Base-by-base conservation (phyloP, 176 grass and related monocot genomes). In the Cenchrus fungigraminus region DNA sequence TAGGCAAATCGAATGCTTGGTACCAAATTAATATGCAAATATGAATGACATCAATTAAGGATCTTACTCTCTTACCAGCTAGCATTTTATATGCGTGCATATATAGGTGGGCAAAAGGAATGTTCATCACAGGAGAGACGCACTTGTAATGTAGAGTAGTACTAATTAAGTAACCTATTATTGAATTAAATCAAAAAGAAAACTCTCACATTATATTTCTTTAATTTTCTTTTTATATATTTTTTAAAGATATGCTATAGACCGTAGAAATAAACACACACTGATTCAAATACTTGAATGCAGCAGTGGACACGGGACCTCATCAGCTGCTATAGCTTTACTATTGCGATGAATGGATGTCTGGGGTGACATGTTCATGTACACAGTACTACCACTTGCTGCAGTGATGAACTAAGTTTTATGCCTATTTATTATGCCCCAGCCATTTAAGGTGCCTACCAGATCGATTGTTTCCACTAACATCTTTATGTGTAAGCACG, bases 71-170 rank as follows among this genome's bases (percentile, higher is more conserved):
- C 37, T 58, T 78, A 68, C 8, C 71, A 82, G 42, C 16, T 32
- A 32, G 31, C 31, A 32, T 32, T 32, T 32, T 32, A 2, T 32
- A 32, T 32, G 31, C 31, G 31, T 32, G 31, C 31, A 32, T 25
- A 25, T 76, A 45, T 65, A 32, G 20, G 3, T 65, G 55, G 28
- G 29, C 69, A 80, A 77, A 87, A 77, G 54, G 86, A 88, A 77
- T 63, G 52, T 53, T 64, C 4, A 61, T 74, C 63, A 61, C 13
- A 52, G 9, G 37, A 71, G 22, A 65, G 56, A 31, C 9, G 22
- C 65, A 53, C 65, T 42, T 40, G 37, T 40, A 40, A 6, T 1
- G 31, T 32, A 32, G 31, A 32, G 31, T 43, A 31, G 17, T 40
- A 59, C 19, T 29, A 80, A 25, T 4, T 73, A 57, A 34, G 4